Percentiles rank a stretch among this genome's conserved stretches.
Evolutionary conservation across 2,329 filamentous ascomycete species (phyloP).

Genomic region (Penicillium oxalicum): DNA sequence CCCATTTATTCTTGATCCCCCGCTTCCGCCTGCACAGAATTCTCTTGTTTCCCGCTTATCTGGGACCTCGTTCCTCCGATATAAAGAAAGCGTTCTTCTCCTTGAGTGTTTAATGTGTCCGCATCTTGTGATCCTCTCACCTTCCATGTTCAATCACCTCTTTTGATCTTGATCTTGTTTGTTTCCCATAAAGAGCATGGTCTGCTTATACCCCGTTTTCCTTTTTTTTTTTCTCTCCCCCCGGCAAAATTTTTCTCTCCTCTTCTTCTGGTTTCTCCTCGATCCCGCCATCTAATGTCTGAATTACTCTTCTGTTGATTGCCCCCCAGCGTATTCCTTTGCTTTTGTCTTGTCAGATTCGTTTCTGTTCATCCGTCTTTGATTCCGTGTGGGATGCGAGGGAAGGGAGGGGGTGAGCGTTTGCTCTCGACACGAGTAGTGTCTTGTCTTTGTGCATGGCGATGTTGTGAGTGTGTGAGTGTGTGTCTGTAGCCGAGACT

Average conservation of each 20-base stretch:
- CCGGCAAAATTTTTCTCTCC: too few species aligned
- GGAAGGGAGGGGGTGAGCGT: too few species aligned
- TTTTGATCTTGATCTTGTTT: constrained; percentile 10
- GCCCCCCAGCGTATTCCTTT: constrained; percentile 1
- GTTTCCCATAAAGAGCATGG: constrained; percentile 24
- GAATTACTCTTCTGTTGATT: constrained; percentile 12
- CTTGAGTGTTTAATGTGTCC: constrained; percentile 1
- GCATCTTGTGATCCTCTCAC: too few species aligned
- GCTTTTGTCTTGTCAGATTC: not conserved
- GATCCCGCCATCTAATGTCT: constrained; percentile 24
- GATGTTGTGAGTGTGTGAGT: too few species aligned
- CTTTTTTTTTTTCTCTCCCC: constrained; percentile 6
- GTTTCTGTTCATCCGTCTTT: too few species aligned
- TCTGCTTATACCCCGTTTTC: constrained; percentile 26
- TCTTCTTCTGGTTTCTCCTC: too few species aligned
- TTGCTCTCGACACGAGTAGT: too few species aligned
- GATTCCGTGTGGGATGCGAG: too few species aligned
- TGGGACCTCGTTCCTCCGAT: not conserved
- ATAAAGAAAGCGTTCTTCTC: constrained; percentile 9
- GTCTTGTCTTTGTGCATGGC: too few species aligned
- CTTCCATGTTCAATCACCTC: too few species aligned
- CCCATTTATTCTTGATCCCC: too few species aligned
- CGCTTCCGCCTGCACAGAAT: not conserved
- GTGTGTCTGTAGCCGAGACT: too few species aligned
- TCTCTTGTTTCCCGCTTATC: not conserved